A percentile compares a stretch with the other conserved stretches of the same genome.
Evolutionary conservation across 2,329 filamentous ascomycete species (phyloP).

Genomic region (Colletotrichum navitas): DNA sequence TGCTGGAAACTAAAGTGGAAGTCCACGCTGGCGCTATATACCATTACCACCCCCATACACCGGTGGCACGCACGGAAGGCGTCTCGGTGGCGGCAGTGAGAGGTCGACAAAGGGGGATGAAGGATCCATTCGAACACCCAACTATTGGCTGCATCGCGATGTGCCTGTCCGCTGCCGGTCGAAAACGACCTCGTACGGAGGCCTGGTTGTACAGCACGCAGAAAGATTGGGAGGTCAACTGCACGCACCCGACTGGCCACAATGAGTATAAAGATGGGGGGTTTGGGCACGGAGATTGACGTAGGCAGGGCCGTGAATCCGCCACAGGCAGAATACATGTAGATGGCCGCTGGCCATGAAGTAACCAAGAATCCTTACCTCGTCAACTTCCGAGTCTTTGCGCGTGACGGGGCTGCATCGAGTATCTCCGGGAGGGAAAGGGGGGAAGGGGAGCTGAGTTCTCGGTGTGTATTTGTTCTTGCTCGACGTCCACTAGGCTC

Average conservation of each 20-base stretch:
- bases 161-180: constrained; percentile 50
- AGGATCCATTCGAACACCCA: constrained; percentile 19
- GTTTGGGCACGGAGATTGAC: background rate
- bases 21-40: constrained; percentile 28
- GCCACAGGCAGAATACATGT: constrained; percentile 33
- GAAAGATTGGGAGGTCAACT: constrained; percentile 19
- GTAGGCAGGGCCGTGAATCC: background rate
- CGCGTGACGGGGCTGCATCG: background rate
- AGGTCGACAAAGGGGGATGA: constrained; percentile 3
- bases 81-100: constrained; percentile 11
- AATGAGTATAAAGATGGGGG: background rate
- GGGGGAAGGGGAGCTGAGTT: background rate
- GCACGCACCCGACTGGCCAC: constrained; percentile 37
- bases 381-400: background rate
- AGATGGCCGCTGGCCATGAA: constrained; percentile 26
- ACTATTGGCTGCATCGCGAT: constrained; percentile 44
- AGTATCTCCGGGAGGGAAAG: background rate
- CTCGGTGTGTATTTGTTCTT: background rate
- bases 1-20: background rate
- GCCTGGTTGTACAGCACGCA: constrained; percentile 33
- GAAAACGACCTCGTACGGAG: constrained; percentile 54
- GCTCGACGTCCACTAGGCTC: constrained; percentile 10
- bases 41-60: background rate
- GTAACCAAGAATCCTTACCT: constrained; percentile 8
- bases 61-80: background rate